Conservation (phyloP, 306 rosid species). For the Medicago arabica region DNA sequence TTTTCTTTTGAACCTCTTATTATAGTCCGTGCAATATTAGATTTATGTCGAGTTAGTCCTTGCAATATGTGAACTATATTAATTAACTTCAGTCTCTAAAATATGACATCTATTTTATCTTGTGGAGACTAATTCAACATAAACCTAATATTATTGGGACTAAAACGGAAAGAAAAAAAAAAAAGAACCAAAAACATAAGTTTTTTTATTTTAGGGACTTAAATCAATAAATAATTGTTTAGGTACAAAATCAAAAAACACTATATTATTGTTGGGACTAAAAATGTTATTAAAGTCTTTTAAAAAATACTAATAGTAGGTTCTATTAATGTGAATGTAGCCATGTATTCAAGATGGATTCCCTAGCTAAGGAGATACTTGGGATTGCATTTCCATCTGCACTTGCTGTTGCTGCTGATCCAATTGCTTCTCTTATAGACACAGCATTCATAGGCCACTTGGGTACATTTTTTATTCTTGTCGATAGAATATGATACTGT, state of each 20-base stretch:
- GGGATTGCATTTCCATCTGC: slow-evolving; percentile 94
- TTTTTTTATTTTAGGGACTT: neutral
- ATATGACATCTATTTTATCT: neutral
- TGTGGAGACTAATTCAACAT: neutral
- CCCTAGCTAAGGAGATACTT: slow-evolving; percentile 74
- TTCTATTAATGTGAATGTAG: slow-evolving; percentile 51
- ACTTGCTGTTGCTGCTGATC: slow-evolving; percentile 96
- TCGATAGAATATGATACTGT: slow-evolving; percentile 1
- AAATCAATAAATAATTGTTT: neutral
- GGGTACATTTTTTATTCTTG: slow-evolving; percentile 55
- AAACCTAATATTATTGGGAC: neutral
- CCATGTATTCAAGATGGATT: slow-evolving; percentile 74
- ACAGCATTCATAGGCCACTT: slow-evolving; percentile 96
- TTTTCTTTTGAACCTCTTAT: neutral
- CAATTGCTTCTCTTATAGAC: slow-evolving; percentile 95
- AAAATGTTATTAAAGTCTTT: neutral
- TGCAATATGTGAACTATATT: neutral
- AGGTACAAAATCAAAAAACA: neutral
- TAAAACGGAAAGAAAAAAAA: neutral
- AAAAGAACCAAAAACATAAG: neutral
- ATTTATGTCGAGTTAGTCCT: neutral
- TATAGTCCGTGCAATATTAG: neutral
- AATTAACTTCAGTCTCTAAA: neutral
- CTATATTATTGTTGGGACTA: neutral
- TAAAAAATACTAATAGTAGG: slow-evolving; percentile 20